Evolutionary conservation across 2,329 filamentous ascomycete genomes (phyloP).

Genomic region (Diaporthe citri): DNA sequence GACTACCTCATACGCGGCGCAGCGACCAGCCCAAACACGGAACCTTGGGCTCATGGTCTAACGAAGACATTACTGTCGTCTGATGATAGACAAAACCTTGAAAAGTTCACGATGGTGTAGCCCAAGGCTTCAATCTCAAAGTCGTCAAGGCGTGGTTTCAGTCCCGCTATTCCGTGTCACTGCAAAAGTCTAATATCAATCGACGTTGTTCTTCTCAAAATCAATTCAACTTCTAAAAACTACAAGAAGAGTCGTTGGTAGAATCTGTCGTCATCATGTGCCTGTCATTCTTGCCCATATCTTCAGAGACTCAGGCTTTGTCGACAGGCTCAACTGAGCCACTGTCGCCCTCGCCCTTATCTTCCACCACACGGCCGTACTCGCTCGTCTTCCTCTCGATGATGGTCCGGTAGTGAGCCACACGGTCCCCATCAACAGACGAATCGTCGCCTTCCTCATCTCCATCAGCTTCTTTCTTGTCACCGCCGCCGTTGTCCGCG

Average conservation of each 20-base stretch:
- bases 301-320: not conserved
- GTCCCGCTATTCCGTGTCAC: not conserved
- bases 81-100: not conserved
- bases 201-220: not conserved
- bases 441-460: constrained; percentile 20
- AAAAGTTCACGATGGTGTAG: not conserved
- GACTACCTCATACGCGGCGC: not conserved
- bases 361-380: constrained; percentile 34
- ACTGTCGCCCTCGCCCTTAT: not conserved
- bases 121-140: not conserved
- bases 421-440: constrained; percentile 36
- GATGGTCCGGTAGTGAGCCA: constrained; percentile 44
- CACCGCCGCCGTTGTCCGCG: not conserved
- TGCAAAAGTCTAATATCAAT: not conserved
- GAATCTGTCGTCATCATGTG: not conserved
- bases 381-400: constrained; percentile 40
- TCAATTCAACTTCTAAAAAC: not conserved
- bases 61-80: not conserved
- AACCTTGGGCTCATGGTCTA: not conserved
- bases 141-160: not conserved
- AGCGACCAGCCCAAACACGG: not conserved
- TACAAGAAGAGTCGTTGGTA: not conserved
- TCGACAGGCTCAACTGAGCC: not conserved
- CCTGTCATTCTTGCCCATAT: not conserved
- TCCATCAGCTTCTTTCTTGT: not conserved